Base-by-base conservation (phyloP, 140 eudicot species). In the Senecio squalidus region DNA sequence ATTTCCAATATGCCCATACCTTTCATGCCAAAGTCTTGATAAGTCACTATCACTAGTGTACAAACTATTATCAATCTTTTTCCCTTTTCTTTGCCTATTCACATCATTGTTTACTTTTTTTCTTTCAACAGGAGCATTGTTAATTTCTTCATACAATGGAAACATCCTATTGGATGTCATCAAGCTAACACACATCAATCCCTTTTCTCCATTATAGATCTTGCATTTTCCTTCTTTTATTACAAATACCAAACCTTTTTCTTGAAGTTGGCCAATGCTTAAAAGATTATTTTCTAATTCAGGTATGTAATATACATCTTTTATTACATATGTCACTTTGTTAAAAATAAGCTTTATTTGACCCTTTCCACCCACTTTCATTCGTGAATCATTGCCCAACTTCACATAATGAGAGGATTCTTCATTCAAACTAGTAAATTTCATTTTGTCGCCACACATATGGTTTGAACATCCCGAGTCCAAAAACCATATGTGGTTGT, bases 391-490 rank as follows among this genome's bases (percentile, higher is more conserved):
- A 6, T 58, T 58, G 1, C 64, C 64, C 17, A 58, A 4, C 7
- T 10, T 58, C 0, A 56, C 62, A 2, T 30, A 16, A 1, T 22
- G 13, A 1, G 44, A 8, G 6, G 1, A 61, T 0, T 0, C 1
- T 0, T 18, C 3, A 14, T 45, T 21, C 0, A 61, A 2, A 0
- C 5, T 13, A 0, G 18, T 4, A 27, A 61, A 61, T 14, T 9
- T 44, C 0, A 10, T 4, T 2, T 44, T 44, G 9, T 27, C 6
- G 0, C 67, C 67, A 17, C 49, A 36, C 67, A 61, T 61, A 1
- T 61, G 67, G 2, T 61, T 61, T 7, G 56, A 61, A 11, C 67
- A 61, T 0, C 67, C 67, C 0, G 56, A 46, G 3, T 61, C 67
- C 9, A 61, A 9, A 3, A 61, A 60, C 66, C 66, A 41, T 0